phyloP scores from a whole-genome alignment of 192 early-diverging fungal genomes.

The Kappamyces sp. region DNA sequence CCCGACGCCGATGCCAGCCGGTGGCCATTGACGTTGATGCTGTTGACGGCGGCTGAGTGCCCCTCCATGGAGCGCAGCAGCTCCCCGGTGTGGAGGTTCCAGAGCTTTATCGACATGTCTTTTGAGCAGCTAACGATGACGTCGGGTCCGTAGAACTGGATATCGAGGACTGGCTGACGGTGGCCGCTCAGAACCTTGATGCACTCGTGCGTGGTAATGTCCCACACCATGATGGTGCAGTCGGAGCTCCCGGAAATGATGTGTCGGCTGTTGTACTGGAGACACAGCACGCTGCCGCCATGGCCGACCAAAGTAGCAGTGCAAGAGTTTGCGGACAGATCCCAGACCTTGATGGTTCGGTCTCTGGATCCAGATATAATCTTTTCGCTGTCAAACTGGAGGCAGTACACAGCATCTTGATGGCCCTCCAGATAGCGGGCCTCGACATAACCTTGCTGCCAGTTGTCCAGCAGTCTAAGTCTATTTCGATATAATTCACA shows the following conservation, averaged over 20 bases:
- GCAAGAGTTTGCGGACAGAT: constrained; percentile 21
- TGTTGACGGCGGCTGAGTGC: constrained; percentile 93
- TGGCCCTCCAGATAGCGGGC: constrained; percentile 36
- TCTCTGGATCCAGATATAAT: constrained; percentile 45
- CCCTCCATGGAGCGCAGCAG: constrained; percentile 63
- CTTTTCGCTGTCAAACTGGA: constrained; percentile 40
- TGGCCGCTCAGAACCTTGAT: constrained; percentile 65
- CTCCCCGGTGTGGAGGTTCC: constrained; percentile 57
- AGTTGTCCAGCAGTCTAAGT: constrained; percentile 34
- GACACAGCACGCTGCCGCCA: constrained; percentile 45
- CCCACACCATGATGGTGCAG: constrained; percentile 46
- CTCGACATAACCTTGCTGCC: constrained; percentile 28
- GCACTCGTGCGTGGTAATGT: constrained; percentile 37
- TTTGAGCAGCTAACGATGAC: constrained; percentile 84
- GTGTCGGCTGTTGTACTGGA: constrained; percentile 44
- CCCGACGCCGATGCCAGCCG: constrained; percentile 55
- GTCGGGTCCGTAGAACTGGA: constrained; percentile 66
- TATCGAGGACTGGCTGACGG: constrained; percentile 75
- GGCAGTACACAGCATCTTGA: constrained; percentile 51
- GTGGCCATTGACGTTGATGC: constrained; percentile 67
- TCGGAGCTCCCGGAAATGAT: constrained; percentile 50
- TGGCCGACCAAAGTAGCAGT: constrained; percentile 29
- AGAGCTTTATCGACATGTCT: constrained; percentile 85
- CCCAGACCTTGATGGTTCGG: constrained; percentile 42
- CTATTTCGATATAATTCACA: constrained; percentile 31